phyloP scores from a whole-genome alignment of 23 red algal genomes.

The Gracilaria vermiculophylla region DNA sequence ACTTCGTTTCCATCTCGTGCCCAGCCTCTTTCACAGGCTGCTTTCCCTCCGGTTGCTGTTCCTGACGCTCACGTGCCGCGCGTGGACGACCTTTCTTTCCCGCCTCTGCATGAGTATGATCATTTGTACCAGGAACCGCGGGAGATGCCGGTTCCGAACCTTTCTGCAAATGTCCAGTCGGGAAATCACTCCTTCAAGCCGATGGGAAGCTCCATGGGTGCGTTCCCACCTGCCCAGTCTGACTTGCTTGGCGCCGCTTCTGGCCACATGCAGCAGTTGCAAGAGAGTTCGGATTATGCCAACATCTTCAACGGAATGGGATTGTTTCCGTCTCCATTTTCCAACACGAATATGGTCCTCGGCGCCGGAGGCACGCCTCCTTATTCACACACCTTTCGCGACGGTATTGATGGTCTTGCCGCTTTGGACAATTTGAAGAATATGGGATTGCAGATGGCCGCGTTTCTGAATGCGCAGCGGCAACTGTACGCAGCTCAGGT shows the following conservation, averaged over 20 bases:
- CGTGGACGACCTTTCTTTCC: conserved; percentile 9
- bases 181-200: neutral
- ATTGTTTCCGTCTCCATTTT: conserved; percentile 57
- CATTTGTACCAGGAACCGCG: conserved; percentile 6
- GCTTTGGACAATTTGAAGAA: conserved; percentile 74
- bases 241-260: neutral
- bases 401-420: conserved; percentile 59
- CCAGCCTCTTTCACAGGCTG: neutral
- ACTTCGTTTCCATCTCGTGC: neutral
- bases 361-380: neutral
- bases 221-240: neutral
- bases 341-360: conserved; percentile 14
- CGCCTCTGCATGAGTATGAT: conserved; percentile 5
- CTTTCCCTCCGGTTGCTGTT: neutral
- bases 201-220: neutral
- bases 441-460: conserved; percentile 79
- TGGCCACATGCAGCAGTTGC: conserved; percentile 23
- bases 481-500: conserved; percentile 61
- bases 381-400: conserved; percentile 47
- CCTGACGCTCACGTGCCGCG: neutral
- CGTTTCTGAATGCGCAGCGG: conserved; percentile 76
- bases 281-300: conserved; percentile 22
- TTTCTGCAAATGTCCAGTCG: neutral
- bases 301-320: conserved; percentile 53
- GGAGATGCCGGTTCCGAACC: neutral